Percentiles rank a stretch among this genome's conserved stretches.
Evolutionary conservation across 805 yeast species (phyloP).

Genomic region (Clavispora asparagi): DNA sequence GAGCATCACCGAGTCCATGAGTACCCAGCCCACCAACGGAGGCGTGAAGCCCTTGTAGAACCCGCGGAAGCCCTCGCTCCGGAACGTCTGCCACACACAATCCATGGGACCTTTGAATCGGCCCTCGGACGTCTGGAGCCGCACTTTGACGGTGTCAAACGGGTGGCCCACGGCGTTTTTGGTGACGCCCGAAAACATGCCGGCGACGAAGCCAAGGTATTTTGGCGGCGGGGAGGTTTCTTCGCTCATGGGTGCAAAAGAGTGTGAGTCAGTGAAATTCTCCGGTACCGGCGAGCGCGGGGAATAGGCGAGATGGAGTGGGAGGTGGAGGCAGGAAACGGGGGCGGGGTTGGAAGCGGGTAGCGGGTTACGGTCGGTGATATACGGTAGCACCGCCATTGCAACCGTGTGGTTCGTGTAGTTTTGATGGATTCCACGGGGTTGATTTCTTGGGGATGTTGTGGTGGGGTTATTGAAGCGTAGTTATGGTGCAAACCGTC

Average conservation of each 20-base stretch:
- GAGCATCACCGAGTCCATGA: slow-evolving; percentile 88
- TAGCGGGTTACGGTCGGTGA: no score
- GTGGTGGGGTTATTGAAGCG: no score
- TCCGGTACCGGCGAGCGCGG: slow-evolving; percentile 1
- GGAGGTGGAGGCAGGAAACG: no score
- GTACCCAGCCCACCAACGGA: slow-evolving; percentile 88
- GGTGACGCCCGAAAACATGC: slow-evolving; percentile 80
- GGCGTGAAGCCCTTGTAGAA: slow-evolving; percentile 90
- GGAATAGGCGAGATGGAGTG: no score
- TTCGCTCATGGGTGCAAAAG: slow-evolving; percentile 1
- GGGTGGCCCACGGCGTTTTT: slow-evolving; percentile 93
- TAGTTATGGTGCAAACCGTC: no score
- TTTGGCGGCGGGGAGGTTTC: slow-evolving; percentile 35
- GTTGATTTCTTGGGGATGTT: no score
- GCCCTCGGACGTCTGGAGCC: slow-evolving; percentile 62
- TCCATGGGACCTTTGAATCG: slow-evolving; percentile 78
- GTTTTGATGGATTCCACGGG: no score
- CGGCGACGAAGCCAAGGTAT: slow-evolving; percentile 80
- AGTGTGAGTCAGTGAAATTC: neutral
- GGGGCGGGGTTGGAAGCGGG: no score
- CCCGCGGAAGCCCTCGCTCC: slow-evolving; percentile 72
- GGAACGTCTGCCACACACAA: slow-evolving; percentile 66
- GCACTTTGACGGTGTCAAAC: slow-evolving; percentile 83
- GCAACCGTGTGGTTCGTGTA: no score
- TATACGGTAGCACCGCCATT: no score